Conservation (phyloP, 2,329 filamentous ascomycete species). For the Pestalotiopsis sp. region DNA sequence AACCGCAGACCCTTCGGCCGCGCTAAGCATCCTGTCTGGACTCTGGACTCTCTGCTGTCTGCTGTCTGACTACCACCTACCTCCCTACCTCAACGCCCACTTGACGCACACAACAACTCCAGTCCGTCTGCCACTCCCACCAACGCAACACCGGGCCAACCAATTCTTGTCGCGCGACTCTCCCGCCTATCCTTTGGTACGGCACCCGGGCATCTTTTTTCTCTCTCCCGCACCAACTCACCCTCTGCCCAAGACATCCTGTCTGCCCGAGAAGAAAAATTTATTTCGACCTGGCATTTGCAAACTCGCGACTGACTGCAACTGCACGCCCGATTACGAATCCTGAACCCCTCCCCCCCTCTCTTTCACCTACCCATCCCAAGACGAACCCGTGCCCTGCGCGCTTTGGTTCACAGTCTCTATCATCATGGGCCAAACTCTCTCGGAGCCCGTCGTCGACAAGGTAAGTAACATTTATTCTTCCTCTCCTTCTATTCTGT, state of each 20-base stretch:
- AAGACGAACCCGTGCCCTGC: slow-evolving; percentile 17
- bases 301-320: neutral
- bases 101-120: neutral
- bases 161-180: neutral
- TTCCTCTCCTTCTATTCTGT: slow-evolving; percentile 1
- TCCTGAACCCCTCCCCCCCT: slow-evolving; percentile 18
- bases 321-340: slow-evolving; percentile 17
- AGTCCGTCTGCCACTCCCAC: neutral
- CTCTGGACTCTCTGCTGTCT: neutral
- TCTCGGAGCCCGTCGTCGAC: slow-evolving; percentile 97
- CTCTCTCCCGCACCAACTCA: slow-evolving; percentile 1
- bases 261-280: neutral
- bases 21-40: neutral
- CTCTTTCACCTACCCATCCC: slow-evolving; percentile 26
- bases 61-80: neutral
- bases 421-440: slow-evolving; percentile 92
- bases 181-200: neutral
- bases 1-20: neutral
- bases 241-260: neutral
- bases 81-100: neutral
- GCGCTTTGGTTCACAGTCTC: slow-evolving; percentile 28
- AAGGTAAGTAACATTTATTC: slow-evolving; percentile 69
- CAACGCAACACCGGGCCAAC: neutral
- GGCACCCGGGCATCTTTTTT: neutral
- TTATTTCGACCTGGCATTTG: slow-evolving; percentile 1